Evolutionary conservation across 169 alveolate species (phyloP).

Genomic region (Plasmodium knowlesi): DNA sequence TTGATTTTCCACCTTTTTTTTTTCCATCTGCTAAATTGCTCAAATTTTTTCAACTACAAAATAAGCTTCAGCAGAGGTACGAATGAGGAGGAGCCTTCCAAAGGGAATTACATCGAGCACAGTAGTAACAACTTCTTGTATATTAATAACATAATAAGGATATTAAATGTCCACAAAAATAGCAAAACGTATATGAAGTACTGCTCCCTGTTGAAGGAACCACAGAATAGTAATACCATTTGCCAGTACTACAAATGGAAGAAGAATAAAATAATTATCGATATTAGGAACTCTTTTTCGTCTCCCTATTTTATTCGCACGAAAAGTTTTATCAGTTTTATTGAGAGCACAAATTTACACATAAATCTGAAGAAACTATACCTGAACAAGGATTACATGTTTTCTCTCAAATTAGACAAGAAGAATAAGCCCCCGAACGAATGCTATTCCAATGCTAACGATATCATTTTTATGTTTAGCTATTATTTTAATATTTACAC

Average conservation of each 20-base stretch:
- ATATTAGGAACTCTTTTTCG: conserved; percentile 65
- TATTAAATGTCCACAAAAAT: conserved; percentile 39
- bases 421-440: conserved; percentile 38
- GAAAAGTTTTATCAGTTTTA: conserved; percentile 42
- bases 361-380: conserved; percentile 44
- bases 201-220: conserved; percentile 6
- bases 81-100: conserved; percentile 45
- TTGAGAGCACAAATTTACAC: conserved; percentile 65
- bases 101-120: conserved; percentile 6
- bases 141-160: conserved; percentile 50
- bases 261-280: conserved; percentile 43
- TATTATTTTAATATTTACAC: conserved; percentile 48
- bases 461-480: conserved; percentile 46
- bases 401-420: conserved; percentile 53
- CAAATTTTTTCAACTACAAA: conserved; percentile 59
- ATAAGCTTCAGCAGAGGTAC: conserved; percentile 38
- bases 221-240: neutral
- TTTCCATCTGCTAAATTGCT: conserved; percentile 59
- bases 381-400: conserved; percentile 45
- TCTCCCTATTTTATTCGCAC: conserved; percentile 72
- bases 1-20: conserved; percentile 51
- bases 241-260: conserved; percentile 58
- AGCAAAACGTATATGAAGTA: conserved; percentile 40
- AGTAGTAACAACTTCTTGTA: conserved; percentile 43
- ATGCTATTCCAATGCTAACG: conserved; percentile 16